Conservation (phyloP, 805 yeast genomes). For the Pichia exigua region DNA sequence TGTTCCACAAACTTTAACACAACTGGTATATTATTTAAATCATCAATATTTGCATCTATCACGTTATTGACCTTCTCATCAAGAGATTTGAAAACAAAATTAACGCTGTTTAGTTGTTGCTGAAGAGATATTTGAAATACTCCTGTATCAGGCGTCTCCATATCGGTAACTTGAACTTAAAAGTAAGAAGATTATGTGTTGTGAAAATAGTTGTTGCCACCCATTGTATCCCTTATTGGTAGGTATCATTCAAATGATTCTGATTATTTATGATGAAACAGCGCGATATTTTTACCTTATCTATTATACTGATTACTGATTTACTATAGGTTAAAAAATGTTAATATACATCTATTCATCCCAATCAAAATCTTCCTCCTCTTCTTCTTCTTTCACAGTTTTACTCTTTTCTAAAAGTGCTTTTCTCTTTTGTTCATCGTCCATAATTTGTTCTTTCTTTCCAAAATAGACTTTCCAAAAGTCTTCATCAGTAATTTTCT, state of each 20-base stretch:
- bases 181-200: not conserved
- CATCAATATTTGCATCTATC: not conserved
- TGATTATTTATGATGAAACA: not conserved
- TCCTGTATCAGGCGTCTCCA: conserved; percentile 6
- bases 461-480: conserved; percentile 75
- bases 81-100: conserved; percentile 3
- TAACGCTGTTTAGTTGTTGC: conserved; percentile 1
- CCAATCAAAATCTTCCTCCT: conserved; percentile 46
- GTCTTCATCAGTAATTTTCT: conserved; percentile 38
- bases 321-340: not conserved
- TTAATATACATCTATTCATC: conserved; percentile 28
- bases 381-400: conserved; percentile 30
- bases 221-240: not conserved
- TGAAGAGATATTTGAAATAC: not conserved
- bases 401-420: conserved; percentile 40
- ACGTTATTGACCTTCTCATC: not conserved
- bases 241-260: not conserved
- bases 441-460: conserved; percentile 43
- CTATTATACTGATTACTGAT: not conserved
- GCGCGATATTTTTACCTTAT: not conserved
- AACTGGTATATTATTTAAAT: not conserved
- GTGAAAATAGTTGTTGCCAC: not conserved
- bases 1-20: not conserved
- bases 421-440: conserved; percentile 61
- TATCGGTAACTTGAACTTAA: not conserved